These are phyloP conservation scores for Fonsecaea nubica DNA, from an alignment of 2,329 filamentous ascomycete genomes.

Conservation along the genomic window DNA sequence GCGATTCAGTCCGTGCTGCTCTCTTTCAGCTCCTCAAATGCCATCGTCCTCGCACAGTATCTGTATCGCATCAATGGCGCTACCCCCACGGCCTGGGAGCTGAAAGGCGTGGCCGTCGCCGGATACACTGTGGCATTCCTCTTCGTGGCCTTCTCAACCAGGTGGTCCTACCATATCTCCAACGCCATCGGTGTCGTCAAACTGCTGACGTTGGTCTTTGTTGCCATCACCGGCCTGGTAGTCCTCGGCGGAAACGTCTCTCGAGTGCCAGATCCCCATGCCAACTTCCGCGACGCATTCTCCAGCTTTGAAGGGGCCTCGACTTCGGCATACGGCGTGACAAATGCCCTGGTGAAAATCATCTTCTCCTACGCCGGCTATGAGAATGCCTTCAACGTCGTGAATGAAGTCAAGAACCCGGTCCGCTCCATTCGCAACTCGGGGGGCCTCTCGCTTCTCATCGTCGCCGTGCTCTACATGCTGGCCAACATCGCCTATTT, in stretches of 20 bases:
- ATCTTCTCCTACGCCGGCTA: slow-evolving; percentile 66
- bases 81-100: slow-evolving; percentile 64
- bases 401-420: slow-evolving; percentile 66
- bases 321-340: slow-evolving; percentile 57
- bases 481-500: slow-evolving; percentile 69
- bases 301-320: slow-evolving; percentile 45
- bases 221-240: slow-evolving; percentile 66
- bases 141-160: slow-evolving; percentile 61
- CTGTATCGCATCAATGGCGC: slow-evolving; percentile 64
- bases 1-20: slow-evolving; percentile 68
- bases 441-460: slow-evolving; percentile 57
- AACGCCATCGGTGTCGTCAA: slow-evolving; percentile 67
- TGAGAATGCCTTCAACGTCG: slow-evolving; percentile 66
- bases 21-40: slow-evolving; percentile 71
- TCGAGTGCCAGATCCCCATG: slow-evolving; percentile 56
- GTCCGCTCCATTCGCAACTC: slow-evolving; percentile 61
- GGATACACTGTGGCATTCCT: slow-evolving; percentile 64
- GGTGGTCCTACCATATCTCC: slow-evolving; percentile 61
- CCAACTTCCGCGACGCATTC: slow-evolving; percentile 64
- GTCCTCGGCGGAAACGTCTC: slow-evolving; percentile 63
- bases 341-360: slow-evolving; percentile 65
- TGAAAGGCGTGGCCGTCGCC: slow-evolving; percentile 70
- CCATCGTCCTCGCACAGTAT: slow-evolving; percentile 69
- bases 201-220: slow-evolving; percentile 67
- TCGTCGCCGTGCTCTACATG: slow-evolving; percentile 63